phyloP scores from a whole-genome alignment of 441 rosid species.

The Gossypium lobatum region DNA sequence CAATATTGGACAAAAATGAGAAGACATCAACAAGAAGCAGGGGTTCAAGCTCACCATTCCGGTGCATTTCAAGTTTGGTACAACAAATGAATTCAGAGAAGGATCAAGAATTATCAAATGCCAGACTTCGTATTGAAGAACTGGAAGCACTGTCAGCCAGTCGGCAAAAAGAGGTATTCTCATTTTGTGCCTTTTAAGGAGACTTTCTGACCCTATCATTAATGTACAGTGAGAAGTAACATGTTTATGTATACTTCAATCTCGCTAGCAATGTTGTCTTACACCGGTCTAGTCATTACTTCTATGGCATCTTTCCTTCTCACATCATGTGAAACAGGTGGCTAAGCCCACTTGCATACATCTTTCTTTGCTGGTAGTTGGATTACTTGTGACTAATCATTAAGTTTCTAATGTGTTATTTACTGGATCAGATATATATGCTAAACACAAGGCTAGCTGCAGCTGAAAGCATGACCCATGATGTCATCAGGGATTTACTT shows the following conservation, averaged over 20 bases:
- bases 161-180: constrained; percentile 74
- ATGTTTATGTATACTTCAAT: background rate
- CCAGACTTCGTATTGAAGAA: constrained; percentile 66
- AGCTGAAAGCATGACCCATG: constrained; percentile 97
- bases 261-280: background rate
- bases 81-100: constrained; percentile 85
- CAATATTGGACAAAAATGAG: constrained; percentile 44
- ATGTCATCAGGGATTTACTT: constrained; percentile 89
- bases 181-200: background rate
- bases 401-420: constrained; percentile 15
- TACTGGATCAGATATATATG: constrained; percentile 53
- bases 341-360: background rate
- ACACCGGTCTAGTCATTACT: background rate
- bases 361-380: background rate
- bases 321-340: background rate
- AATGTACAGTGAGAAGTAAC: background rate
- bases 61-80: constrained; percentile 83
- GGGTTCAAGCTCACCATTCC: constrained; percentile 96
- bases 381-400: background rate
- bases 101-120: constrained; percentile 68
- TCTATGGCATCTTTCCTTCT: constrained; percentile 1
- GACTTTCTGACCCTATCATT: constrained; percentile 5
- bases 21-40: constrained; percentile 52
- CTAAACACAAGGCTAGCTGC: constrained; percentile 82
- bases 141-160: constrained; percentile 51